These are phyloP conservation scores for Dendrobium officinale DNA, from an alignment of 106 monocot species.

Conservation along the genomic window DNA sequence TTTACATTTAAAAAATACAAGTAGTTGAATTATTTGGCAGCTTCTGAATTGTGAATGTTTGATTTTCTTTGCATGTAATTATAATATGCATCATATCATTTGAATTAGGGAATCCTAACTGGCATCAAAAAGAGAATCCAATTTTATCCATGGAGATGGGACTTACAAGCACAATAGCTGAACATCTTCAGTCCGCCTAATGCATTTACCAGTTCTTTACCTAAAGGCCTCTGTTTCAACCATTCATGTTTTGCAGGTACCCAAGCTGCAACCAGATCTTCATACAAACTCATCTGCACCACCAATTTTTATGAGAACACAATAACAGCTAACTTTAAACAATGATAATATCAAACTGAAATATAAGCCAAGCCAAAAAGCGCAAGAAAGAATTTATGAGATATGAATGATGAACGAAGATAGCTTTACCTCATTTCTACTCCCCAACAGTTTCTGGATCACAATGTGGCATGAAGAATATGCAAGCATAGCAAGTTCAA, in stretches of 20 bases:
- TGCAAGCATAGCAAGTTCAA: slow-evolving; percentile 63
- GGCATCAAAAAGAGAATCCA: too few species aligned
- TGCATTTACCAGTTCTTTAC: slow-evolving; percentile 55
- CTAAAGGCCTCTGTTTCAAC: slow-evolving; percentile 75
- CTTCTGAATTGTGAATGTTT: too few species aligned
- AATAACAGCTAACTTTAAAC: not conserved
- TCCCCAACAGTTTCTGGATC: slow-evolving; percentile 49
- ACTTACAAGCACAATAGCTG: slow-evolving; percentile 81
- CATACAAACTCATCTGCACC: slow-evolving; percentile 92
- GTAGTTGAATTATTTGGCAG: too few species aligned
- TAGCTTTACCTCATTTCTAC: slow-evolving; percentile 69
- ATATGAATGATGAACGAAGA: slow-evolving; percentile 9
- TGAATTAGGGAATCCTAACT: too few species aligned
- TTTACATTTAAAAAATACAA: too few species aligned
- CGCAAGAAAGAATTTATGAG: not conserved
- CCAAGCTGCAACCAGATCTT: slow-evolving; percentile 94
- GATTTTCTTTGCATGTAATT: too few species aligned
- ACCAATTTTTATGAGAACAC: slow-evolving; percentile 3
- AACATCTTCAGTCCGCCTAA: slow-evolving; percentile 70
- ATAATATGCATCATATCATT: too few species aligned
- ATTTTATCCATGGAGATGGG: slow-evolving; percentile 7
- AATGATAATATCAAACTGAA: not conserved
- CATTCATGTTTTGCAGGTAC: slow-evolving; percentile 96
- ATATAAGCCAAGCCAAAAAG: not conserved
- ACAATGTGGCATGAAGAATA: slow-evolving; percentile 49